Evolutionary conservation across 2,329 filamentous ascomycete genomes (phyloP).

Genomic region (Paraconiothyrium sp.): DNA sequence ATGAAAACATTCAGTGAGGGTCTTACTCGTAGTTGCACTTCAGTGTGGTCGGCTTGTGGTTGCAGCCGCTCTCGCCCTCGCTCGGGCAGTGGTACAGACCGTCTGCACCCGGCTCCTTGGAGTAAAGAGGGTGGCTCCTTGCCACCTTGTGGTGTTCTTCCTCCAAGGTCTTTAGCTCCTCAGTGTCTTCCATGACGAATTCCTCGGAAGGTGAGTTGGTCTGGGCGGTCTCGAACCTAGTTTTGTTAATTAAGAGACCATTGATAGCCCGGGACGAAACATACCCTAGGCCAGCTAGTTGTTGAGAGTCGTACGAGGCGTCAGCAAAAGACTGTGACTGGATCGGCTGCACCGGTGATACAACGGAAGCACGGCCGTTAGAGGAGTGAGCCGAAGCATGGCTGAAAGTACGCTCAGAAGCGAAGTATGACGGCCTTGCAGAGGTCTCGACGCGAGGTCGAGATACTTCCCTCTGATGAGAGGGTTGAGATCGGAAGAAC

Average conservation of each 20-base stretch:
- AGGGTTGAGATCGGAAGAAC: constrained; percentile 7
- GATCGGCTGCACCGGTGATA: neutral
- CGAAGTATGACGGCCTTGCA: constrained; percentile 8
- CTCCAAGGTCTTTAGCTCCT: constrained; percentile 43
- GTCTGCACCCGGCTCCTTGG: constrained; percentile 71
- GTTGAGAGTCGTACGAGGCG: constrained; percentile 3
- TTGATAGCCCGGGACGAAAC: neutral
- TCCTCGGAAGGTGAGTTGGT: constrained; percentile 34
- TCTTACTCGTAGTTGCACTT: constrained; percentile 99
- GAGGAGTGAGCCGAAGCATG: constrained; percentile 9
- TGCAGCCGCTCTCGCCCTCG: constrained; percentile 77
- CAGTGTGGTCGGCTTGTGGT: constrained; percentile 91
- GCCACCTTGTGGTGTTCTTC: constrained; percentile 52
- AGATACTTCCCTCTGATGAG: constrained; percentile 7
- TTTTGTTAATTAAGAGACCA: neutral
- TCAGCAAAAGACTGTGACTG: constrained; percentile 8
- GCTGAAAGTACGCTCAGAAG: constrained; percentile 9
- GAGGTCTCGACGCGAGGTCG: constrained; percentile 11
- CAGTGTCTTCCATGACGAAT: constrained; percentile 39
- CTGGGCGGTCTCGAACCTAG: constrained; percentile 29
- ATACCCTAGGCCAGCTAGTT: constrained; percentile 8
- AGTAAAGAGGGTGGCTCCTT: constrained; percentile 73
- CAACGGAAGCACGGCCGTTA: constrained; percentile 6
- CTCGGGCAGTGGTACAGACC: constrained; percentile 95
- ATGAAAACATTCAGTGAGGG: constrained; percentile 13